A percentile compares a stretch with the other conserved stretches of the same genome.
Evolutionary conservation across 78 protist species (phyloP).

Genomic region (Monosiga brevicollis): DNA sequence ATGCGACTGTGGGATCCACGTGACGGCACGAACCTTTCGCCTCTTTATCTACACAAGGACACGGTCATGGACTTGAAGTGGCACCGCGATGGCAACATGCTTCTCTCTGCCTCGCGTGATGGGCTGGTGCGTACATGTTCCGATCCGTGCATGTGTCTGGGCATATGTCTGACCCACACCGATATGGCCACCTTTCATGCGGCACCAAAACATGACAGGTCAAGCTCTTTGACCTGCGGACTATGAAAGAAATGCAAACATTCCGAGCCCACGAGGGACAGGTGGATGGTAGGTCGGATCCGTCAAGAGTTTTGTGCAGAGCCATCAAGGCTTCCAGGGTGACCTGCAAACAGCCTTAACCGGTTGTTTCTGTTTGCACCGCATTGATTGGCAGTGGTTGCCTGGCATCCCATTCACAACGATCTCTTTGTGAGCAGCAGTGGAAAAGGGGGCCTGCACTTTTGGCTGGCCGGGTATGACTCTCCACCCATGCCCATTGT

Average conservation of each 20-base stretch:
- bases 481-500: not conserved
- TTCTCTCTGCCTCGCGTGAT: conserved; percentile 68
- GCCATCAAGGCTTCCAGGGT: not conserved
- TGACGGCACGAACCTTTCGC: conserved; percentile 31
- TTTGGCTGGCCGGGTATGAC: conserved; percentile 58
- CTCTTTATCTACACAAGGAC: conserved; percentile 54
- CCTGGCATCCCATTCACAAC: conserved; percentile 78
- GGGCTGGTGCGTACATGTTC: conserved; percentile 1
- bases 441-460: conserved; percentile 65
- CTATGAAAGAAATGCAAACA: conserved; percentile 60
- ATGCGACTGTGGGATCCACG: conserved; percentile 90
- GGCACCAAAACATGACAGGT: conserved; percentile 2
- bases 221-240: conserved; percentile 74
- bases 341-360: not conserved
- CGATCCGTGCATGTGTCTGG: not conserved
- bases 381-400: conserved; percentile 9
- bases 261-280: conserved; percentile 72
- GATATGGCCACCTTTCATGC: too few relatives aligned
- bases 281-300: conserved; percentile 26
- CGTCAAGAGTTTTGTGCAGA: not conserved
- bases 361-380: not conserved
- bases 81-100: conserved; percentile 77
- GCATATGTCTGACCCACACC: not conserved
- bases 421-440: conserved; percentile 73
- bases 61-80: conserved; percentile 52